phyloP scores from a whole-genome alignment of 2,329 filamentous ascomycete genomes.

The Aspergillus thermomutatus region DNA sequence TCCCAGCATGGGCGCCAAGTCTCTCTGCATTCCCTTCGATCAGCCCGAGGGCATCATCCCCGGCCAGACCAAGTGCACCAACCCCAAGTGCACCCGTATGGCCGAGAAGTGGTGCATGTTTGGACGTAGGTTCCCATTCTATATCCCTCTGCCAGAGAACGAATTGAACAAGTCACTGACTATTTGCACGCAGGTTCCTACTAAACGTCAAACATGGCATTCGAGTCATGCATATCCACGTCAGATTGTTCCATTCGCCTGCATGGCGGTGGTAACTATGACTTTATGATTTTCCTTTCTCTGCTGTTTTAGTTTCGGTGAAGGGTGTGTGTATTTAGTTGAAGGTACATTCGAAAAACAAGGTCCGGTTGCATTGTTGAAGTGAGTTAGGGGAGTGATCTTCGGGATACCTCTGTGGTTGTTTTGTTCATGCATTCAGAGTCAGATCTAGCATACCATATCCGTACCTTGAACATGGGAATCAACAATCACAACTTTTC shows the following conservation, averaged over 20 bases:
- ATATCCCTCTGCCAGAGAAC: not conserved
- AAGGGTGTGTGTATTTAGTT: not conserved
- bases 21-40: conserved; percentile 75
- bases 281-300: conserved; percentile 11
- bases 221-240: not conserved
- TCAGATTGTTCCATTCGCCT: not conserved
- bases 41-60: conserved; percentile 76
- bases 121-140: conserved; percentile 56
- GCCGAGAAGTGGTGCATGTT: conserved; percentile 93
- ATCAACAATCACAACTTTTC: not conserved
- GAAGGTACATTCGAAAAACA: not conserved
- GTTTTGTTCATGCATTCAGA: not conserved
- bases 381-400: not conserved
- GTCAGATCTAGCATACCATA: not conserved
- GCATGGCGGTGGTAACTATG: conserved; percentile 4
- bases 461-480: not conserved
- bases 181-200: conserved; percentile 23
- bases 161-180: conserved; percentile 5
- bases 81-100: conserved; percentile 72
- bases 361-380: not conserved
- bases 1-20: conserved; percentile 74
- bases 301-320: conserved; percentile 3
- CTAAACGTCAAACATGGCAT: conserved; percentile 14
- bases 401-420: not conserved
- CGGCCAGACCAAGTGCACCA: conserved; percentile 87